Conservation (phyloP, 2,329 filamentous ascomycete genomes). For the Trichoderma koningiopsis region DNA sequence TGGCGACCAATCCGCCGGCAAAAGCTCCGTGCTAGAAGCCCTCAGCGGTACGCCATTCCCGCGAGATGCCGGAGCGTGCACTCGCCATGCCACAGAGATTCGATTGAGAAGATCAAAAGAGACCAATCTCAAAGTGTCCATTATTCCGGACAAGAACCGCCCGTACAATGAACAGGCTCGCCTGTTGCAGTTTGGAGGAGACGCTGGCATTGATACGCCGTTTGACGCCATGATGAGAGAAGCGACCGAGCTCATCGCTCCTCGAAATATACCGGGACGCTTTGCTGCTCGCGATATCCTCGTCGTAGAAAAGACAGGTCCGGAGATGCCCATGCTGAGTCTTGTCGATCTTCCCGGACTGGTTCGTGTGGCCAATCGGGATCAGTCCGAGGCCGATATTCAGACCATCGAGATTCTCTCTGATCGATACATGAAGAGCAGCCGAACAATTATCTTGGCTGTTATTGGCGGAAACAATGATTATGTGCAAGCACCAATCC, state of each 20-base stretch:
- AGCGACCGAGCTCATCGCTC: constrained; percentile 54
- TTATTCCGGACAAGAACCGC: constrained; percentile 56
- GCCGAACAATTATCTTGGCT: constrained; percentile 57
- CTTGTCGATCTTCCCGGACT: constrained; percentile 64
- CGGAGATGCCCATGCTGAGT: constrained; percentile 60
- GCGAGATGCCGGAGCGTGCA: constrained; percentile 61
- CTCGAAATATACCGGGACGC: constrained; percentile 51
- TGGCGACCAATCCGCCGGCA: constrained; percentile 65
- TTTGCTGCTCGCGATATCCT: constrained; percentile 58
- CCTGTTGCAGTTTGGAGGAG: constrained; percentile 52
- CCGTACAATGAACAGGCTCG: constrained; percentile 50
- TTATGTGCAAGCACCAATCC: constrained; percentile 55
- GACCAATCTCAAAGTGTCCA: constrained; percentile 51
- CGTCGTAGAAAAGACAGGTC: constrained; percentile 61
- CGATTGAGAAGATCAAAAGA: constrained; percentile 53
- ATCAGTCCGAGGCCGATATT: constrained; percentile 56
- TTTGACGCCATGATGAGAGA: constrained; percentile 56
- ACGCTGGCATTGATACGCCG: constrained; percentile 47
- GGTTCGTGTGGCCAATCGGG: constrained; percentile 55
- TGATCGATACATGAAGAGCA: constrained; percentile 58
- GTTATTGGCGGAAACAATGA: constrained; percentile 59
- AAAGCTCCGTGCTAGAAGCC: constrained; percentile 65
- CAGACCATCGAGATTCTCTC: constrained; percentile 54
- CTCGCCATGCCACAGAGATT: constrained; percentile 63
- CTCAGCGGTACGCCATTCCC: constrained; percentile 64